Percentiles rank a stretch among this genome's conserved stretches.
phyloP scores from a whole-genome alignment of 768 basidiomycete species.

The Sutorius australiensis region DNA sequence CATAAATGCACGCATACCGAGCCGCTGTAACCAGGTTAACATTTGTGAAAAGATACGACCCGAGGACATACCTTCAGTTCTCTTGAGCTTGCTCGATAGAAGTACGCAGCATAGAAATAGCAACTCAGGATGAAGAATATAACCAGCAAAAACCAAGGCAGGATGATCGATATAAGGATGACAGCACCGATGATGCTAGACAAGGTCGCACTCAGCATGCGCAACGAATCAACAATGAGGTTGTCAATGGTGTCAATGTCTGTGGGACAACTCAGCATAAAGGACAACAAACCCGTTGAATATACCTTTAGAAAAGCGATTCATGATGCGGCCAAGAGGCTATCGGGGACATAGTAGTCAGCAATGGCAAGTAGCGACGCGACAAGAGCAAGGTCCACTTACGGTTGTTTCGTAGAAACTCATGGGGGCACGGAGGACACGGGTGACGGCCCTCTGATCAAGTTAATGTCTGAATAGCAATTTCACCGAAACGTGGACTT shows the following conservation, averaged over 20 bases:
- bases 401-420: constrained; percentile 87
- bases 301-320: constrained; percentile 78
- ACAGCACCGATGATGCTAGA: constrained; percentile 70
- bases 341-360: constrained; percentile 24
- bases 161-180: constrained; percentile 70
- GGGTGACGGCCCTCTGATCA: constrained; percentile 54
- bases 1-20: constrained; percentile 38
- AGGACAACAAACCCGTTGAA: neutral
- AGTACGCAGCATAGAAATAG: constrained; percentile 70
- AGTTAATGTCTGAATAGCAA: neutral
- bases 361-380: neutral
- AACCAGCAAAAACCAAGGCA: constrained; percentile 84
- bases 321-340: constrained; percentile 86
- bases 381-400: constrained; percentile 13
- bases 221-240: constrained; percentile 66
- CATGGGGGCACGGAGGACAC: constrained; percentile 83
- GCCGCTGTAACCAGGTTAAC: constrained; percentile 38
- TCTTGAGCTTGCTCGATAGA: constrained; percentile 83
- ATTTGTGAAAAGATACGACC: neutral
- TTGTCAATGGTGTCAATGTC: constrained; percentile 84
- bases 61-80: constrained; percentile 65
- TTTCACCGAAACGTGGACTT: constrained; percentile 9
- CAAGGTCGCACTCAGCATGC: constrained; percentile 64
- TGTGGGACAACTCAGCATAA: neutral
- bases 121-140: constrained; percentile 53